Conservation (phyloP, 495 filamentous ascomycete species). For the Alectoria sarmentosa region DNA sequence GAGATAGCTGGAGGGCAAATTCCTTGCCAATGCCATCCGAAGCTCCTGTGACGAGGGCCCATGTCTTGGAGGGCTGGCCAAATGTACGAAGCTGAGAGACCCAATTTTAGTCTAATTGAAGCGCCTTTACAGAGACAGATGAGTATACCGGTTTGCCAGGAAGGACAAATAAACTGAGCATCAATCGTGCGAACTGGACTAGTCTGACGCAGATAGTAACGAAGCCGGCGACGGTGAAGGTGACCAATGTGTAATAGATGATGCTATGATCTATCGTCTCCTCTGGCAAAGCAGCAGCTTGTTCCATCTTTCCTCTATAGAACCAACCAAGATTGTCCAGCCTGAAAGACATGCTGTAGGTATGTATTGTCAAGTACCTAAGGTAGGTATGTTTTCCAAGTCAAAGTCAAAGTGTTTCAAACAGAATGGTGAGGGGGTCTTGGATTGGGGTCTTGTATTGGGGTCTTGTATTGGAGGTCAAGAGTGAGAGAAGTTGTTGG, state of each 20-base stretch:
- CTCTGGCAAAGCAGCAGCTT: not conserved
- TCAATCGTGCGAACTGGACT: constrained; percentile 54
- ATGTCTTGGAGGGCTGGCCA: constrained; percentile 76
- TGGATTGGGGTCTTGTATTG: too few relatives aligned
- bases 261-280: not conserved
- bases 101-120: not conserved
- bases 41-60: constrained; percentile 92
- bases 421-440: not conserved
- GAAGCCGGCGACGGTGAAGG: constrained; percentile 10
- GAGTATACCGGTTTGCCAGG: constrained; percentile 51
- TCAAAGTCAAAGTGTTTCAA: not conserved
- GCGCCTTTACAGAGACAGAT: not conserved
- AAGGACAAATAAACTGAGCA: constrained; percentile 72
- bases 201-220: constrained; percentile 42
- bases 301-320: constrained; percentile 12
- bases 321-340: constrained; percentile 19
- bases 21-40: constrained; percentile 97
- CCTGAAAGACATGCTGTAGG: constrained; percentile 21
- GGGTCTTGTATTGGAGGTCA: too few relatives aligned
- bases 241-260: constrained; percentile 8
- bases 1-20: constrained; percentile 84
- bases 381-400: too few relatives aligned
- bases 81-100: constrained; percentile 70
- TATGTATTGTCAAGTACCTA: not conserved
- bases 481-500: too few relatives aligned